Conservation (phyloP, 1,284 basidiomycete species). For the Apiotrichum sp. region DNA sequence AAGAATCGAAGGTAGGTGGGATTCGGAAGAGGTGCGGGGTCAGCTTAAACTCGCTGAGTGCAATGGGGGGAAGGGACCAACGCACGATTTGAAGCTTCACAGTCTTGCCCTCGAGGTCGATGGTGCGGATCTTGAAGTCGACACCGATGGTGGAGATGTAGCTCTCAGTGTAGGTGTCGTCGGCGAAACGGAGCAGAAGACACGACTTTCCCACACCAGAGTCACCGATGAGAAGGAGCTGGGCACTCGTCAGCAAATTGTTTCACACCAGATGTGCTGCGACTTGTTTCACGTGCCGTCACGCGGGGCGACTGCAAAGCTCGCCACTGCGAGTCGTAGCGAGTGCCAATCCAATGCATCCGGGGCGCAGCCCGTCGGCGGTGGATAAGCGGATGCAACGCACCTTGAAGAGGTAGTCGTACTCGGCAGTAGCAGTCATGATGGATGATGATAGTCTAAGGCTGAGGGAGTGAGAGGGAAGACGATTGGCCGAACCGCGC, state of each 20-base stretch:
- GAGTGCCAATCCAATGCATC: too few relatives aligned
- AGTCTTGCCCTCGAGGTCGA: conserved; percentile 98
- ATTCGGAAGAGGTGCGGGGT: conserved; percentile 16
- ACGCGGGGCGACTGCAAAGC: background rate
- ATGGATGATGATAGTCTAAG: conserved; percentile 5
- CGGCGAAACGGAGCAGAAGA: conserved; percentile 94
- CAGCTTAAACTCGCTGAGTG: conserved; percentile 29
- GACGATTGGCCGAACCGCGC: too few relatives aligned
- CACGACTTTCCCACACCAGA: conserved; percentile 99
- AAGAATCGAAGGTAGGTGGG: conserved; percentile 2
- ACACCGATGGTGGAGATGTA: conserved; percentile 99
- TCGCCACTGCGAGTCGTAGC: too few relatives aligned
- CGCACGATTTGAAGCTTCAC: conserved; percentile 98
- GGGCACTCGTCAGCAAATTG: conserved; percentile 1
- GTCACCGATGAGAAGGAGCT: conserved; percentile 63
- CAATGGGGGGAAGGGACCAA: conserved; percentile 10
- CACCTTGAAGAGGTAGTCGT: conserved; percentile 92
- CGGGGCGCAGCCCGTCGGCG: background rate
- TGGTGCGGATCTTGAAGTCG: conserved; percentile 99
- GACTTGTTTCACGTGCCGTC: background rate
- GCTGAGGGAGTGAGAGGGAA: background rate
- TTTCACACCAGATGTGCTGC: background rate
- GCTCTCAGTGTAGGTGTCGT: conserved; percentile 98
- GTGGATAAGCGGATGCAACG: conserved; percentile 2
- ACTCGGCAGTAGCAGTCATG: conserved; percentile 64